Conservation (phyloP, 202 grass and related monocot genomes). For the Setaria italica region DNA sequence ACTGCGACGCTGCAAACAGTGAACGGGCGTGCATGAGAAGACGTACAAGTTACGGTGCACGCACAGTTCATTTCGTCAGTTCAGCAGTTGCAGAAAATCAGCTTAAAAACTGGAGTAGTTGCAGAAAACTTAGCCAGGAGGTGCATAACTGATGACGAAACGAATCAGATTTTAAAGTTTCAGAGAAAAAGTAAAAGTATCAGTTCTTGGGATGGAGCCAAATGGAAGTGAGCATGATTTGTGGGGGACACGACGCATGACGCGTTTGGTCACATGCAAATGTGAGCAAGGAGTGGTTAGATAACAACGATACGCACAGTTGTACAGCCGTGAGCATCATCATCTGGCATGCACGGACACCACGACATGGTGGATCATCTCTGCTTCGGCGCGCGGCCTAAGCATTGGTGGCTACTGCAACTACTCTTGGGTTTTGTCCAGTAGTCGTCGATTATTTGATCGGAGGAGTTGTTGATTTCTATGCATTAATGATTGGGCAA, state of each 20-base stretch:
- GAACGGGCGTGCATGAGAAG: background rate
- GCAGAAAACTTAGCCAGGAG: background rate
- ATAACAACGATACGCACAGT: constrained; percentile 7
- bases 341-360: background rate
- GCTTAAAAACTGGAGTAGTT: background rate
- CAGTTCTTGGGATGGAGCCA: background rate
- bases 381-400: background rate
- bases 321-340: constrained; percentile 23
- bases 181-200: background rate
- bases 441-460: background rate
- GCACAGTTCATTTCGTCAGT: background rate
- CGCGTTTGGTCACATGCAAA: constrained; percentile 29
- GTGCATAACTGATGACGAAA: background rate
- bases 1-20: constrained; percentile 57
- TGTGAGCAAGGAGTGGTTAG: background rate
- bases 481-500: constrained; percentile 10
- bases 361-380: background rate
- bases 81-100: background rate
- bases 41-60: background rate
- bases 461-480: background rate
- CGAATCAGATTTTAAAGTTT: background rate
- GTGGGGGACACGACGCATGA: background rate
- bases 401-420: background rate
- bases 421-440: constrained; percentile 4
- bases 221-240: constrained; percentile 7